phyloP scores from a whole-genome alignment of 1,284 basidiomycete species.

The Spongiforma sp. region DNA sequence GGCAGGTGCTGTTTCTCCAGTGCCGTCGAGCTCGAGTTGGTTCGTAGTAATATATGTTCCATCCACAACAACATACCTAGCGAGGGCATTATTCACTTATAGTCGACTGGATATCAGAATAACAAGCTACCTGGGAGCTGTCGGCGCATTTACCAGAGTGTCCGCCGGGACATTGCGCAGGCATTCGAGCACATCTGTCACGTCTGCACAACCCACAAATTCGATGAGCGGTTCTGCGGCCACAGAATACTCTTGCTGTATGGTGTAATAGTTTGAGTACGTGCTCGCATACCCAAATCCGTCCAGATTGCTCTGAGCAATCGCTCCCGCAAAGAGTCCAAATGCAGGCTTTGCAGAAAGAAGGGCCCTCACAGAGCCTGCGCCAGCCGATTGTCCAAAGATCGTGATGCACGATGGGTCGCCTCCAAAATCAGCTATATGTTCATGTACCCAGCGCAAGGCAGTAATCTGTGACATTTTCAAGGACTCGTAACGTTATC shows the following conservation, averaged over 20 bases:
- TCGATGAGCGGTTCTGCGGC: conserved; percentile 42
- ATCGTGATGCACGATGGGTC: conserved; percentile 41
- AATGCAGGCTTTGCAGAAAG: conserved; percentile 48
- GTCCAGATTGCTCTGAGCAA: conserved; percentile 53
- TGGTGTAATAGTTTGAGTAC: conserved; percentile 45
- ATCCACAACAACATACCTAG: conserved; percentile 50
- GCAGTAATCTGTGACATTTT: conserved; percentile 19
- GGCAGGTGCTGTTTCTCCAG: conserved; percentile 45
- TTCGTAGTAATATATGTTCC: conserved; percentile 46
- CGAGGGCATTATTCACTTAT: background rate
- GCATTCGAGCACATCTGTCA: conserved; percentile 37
- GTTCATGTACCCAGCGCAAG: conserved; percentile 29
- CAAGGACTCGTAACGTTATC: background rate
- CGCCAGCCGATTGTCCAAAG: conserved; percentile 46
- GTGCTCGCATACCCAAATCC: conserved; percentile 50
- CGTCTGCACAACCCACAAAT: conserved; percentile 39
- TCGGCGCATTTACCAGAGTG: conserved; percentile 38
- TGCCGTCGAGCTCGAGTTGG: conserved; percentile 45
- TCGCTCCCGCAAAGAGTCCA: conserved; percentile 51
- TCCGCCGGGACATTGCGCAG: conserved; percentile 38
- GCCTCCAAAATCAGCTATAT: conserved; percentile 35
- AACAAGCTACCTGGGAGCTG: conserved; percentile 37
- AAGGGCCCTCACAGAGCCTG: conserved; percentile 46
- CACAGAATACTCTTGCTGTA: conserved; percentile 35
- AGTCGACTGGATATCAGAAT: background rate